Base-by-base conservation (phyloP, 805 yeast species). In the Wickerhamomyces bisporus region DNA sequence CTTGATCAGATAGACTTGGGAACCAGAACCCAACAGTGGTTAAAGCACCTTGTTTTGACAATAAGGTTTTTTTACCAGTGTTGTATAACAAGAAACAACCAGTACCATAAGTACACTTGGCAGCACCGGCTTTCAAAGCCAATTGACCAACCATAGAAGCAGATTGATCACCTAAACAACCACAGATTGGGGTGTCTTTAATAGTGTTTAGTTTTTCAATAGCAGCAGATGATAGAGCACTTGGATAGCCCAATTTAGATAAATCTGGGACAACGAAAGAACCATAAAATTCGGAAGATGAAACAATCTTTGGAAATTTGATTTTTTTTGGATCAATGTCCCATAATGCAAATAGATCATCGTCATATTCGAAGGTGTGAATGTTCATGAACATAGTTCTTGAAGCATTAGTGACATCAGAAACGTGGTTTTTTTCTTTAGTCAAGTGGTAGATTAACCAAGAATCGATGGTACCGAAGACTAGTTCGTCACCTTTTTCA, bases 61-160 rank as follows among this genome's bases (percentile, higher is more conserved):
- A 72, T 53, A 87, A 71, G 42, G 86, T 82, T 36, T 69, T 62
- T 32, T 67, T 61, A 41, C 98, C 98, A 2, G 95, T 85, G 63
- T 89, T 89, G 70, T 83, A 86, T 45, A 91, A 69, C 44, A 89
- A 63, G 70, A 89, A 89, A 60, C 95, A 86, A 44, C 98, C 98
- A 2, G 98, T 89, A 45, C 98, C 98, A 55, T 88, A 89, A 10
- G 98, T 89, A 70, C 95, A 87, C 63, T 89, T 89, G 32, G 96
- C 96, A 32, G 82, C 78, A 39, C 96, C 96, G 31, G 77, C 72
- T 46, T 75, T 71, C 52, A 87, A 77, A 2, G 96, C 96, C 61
- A 86, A 63, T 62, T 89, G 96, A 26, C 97, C 98, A 35, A 88
- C 95, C 43, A 91, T 63, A 2, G 97, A 93, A 2, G 96, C 87